Evolutionary conservation across 2,329 filamentous ascomycete species (phyloP), one percentile per base, ranked within the genome.

Genomic region (Fusarium neocosmosporiellum): DNA sequence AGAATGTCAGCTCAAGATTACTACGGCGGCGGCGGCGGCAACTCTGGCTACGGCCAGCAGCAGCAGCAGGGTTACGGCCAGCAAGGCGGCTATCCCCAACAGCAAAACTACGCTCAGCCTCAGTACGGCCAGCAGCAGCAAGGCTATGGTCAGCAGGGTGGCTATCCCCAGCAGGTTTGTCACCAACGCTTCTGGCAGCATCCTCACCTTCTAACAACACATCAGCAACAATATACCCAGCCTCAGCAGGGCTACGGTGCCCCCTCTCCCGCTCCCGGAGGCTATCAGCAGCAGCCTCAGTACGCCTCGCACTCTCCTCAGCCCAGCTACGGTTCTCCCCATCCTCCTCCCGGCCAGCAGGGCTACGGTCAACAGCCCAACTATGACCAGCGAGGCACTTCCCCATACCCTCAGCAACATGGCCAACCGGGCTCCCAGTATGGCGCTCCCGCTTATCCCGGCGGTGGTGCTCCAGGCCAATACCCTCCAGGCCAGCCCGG

Each of bases 1-100:
- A 50, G 10, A 50, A 50, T 84, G 83, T 83, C 83, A 11, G 74
- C 79, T 50, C 76, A 81, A 63, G 81, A 83, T 46, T 83, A 83
- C 71, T 84, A 83, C 78, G 80, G 80, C 69, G 76, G 73, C 69
- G 76, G 73, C 69, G 65, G 74, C 66, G 72, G 73, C 29, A 58
- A 63, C 74, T 74, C 48, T 72, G 70, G 71, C 60, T 74, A 74
- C 41, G 57, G 66, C 33, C 77, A 79, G 50, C 74, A 69, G 41
- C 74, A 69, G 41, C 48, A 70, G 39, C 67, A 63, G 22, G 70
- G 72, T 60, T 69, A 68, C 46, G 50, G 63, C 18, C 75, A 77
- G 34, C 70, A 74, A 37, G 46, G 65, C 37, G 72, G 73, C 33
- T 69, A 79, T 41, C 78, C 76, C 57, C 77, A 75, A 55, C 64